phyloP scores from a whole-genome alignment of 305 asterid species.

The Fraxinus nigra region DNA sequence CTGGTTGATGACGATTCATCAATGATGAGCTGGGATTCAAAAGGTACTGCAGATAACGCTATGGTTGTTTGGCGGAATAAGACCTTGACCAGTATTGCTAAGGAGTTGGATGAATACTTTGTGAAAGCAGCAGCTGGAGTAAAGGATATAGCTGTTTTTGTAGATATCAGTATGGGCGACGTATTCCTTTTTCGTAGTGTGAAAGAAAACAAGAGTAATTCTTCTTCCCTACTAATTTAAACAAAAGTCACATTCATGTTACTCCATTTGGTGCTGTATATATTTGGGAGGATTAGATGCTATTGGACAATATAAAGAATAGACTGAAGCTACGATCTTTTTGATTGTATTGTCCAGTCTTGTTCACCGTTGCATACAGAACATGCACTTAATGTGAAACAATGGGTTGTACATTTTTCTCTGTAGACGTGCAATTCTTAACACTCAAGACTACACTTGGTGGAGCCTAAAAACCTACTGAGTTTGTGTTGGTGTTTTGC shows the following conservation, averaged over 20 bases:
- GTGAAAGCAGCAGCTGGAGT: conserved; percentile 63
- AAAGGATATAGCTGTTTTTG: conserved; percentile 65
- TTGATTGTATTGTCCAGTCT: neutral
- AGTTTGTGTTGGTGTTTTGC: too few species aligned
- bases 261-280: neutral
- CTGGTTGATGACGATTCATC: conserved; percentile 53
- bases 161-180: conserved; percentile 57
- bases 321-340: neutral
- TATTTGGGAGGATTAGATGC: neutral
- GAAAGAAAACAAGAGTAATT: conserved; percentile 60
- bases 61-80: conserved; percentile 62
- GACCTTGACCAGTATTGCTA: conserved; percentile 47
- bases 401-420: neutral
- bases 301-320: neutral
- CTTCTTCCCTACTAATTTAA: conserved; percentile 20
- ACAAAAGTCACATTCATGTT: neutral
- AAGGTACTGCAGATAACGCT: conserved; percentile 57
- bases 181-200: conserved; percentile 40
- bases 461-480: neutral
- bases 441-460: neutral
- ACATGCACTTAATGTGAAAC: neutral
- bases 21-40: conserved; percentile 48
- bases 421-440: neutral
- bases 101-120: conserved; percentile 73
- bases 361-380: neutral